Evolutionary conservation across 208 protist genomes (phyloP).

Genomic region (Tritrichomonas musculus): DNA sequence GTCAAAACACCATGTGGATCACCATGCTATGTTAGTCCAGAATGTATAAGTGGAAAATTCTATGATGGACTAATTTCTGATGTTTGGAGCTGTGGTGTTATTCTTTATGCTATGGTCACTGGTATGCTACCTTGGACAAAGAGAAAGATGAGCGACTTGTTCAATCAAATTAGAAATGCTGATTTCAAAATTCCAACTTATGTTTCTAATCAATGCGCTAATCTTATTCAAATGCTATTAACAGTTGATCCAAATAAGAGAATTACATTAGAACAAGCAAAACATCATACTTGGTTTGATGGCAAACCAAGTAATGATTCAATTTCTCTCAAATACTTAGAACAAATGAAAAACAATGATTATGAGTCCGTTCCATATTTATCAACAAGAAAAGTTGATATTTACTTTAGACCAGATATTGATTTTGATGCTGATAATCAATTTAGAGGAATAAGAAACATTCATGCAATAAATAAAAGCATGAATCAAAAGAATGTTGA

Average conservation of each 20-base stretch:
- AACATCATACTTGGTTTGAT: no score
- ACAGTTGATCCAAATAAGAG: neutral
- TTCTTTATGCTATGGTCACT: neutral
- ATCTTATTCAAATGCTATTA: neutral
- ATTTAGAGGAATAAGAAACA: no score
- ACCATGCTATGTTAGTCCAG: neutral
- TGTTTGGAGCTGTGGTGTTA: neutral
- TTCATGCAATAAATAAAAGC: no score
- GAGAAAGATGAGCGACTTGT: neutral
- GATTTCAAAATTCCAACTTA: neutral
- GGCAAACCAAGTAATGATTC: no score
- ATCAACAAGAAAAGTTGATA: no score
- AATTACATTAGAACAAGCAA: neutral
- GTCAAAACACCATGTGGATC: neutral
- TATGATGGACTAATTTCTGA: neutral
- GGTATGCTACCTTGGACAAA: neutral
- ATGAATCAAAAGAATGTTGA: no score
- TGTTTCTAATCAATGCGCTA: neutral
- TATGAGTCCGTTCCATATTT: no score
- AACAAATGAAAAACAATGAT: no score
- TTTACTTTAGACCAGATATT: no score
- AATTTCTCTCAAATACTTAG: no score
- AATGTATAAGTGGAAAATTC: neutral
- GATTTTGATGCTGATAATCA: no score
- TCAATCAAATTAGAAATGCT: neutral